Conservation (phyloP, 2,329 filamentous ascomycete genomes). For the Fusarium sp. region DNA sequence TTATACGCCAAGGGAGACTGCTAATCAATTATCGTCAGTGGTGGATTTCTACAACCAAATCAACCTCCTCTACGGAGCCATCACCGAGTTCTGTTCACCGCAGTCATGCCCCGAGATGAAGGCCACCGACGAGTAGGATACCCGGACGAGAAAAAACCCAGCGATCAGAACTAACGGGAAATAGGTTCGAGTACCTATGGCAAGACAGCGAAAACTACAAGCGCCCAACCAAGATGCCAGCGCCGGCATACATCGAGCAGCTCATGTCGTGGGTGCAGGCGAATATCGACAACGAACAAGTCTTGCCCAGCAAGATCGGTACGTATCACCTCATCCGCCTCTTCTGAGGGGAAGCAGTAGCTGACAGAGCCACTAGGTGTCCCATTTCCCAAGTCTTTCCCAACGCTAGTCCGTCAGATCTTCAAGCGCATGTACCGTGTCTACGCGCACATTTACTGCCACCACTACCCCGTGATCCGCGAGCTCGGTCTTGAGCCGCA, state of each 20-base stretch:
- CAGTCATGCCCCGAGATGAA: slow-evolving; percentile 99
- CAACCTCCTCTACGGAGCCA: slow-evolving; percentile 97
- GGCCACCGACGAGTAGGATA: slow-evolving; percentile 91
- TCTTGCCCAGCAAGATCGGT: slow-evolving; percentile 95
- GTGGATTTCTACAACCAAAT: slow-evolving; percentile 99
- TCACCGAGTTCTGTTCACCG: slow-evolving; percentile 98
- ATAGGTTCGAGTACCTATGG: slow-evolving; percentile 97
- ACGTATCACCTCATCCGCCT: slow-evolving; percentile 42
- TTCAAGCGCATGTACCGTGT: slow-evolving; percentile 99
- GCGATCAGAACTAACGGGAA: slow-evolving; percentile 25
- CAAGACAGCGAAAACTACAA: slow-evolving; percentile 95
- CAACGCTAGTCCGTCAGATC: slow-evolving; percentile 88
- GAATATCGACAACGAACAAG: slow-evolving; percentile 93
- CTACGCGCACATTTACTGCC: slow-evolving; percentile 99
- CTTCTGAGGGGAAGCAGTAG: background rate
- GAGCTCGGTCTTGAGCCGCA: slow-evolving; percentile 96
- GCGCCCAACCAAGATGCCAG: slow-evolving; percentile 96
- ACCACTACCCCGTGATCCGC: slow-evolving; percentile 97
- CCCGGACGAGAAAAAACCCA: no score
- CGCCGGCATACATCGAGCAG: slow-evolving; percentile 97
- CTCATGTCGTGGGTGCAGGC: slow-evolving; percentile 96
- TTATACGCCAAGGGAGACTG: background rate
- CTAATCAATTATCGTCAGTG: slow-evolving; percentile 64
- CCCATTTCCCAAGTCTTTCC: slow-evolving; percentile 93
- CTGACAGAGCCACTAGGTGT: slow-evolving; percentile 67